Evolutionary conservation across 2,329 filamentous ascomycete species (phyloP), one percentile per base, ranked within the genome.

Genomic region (Rutstroemia sp.): DNA sequence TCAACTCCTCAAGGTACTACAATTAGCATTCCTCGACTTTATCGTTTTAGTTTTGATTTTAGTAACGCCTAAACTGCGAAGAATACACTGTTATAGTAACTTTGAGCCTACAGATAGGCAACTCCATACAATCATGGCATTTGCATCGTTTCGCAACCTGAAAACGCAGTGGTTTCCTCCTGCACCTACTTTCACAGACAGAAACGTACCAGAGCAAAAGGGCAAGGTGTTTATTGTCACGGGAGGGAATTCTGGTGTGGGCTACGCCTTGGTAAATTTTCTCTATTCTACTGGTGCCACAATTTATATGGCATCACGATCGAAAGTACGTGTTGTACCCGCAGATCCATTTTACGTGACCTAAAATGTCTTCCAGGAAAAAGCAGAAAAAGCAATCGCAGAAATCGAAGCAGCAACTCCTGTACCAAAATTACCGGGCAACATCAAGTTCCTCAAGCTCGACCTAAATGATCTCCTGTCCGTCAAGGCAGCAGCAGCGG

Each of bases 251-350:
- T 64, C 68, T 1, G 73, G 73, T 3, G 51, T 74, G 2, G 73
- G 73, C 45, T 67, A 69, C 45, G 68, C 72, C 36, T 58, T 73
- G 1, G 63, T 65, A 14, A 59, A 58, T 8, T 67, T 73, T 19
- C 69, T 75, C 39, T 74, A 72, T 61, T 53, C 57, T 17, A 67
- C 70, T 38, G 69, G 71, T 53, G 75, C 69, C 44, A 73, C 65
- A 40, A 71, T 76, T 34, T 76, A 73, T 59, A 62, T 76, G 12
- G 68, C 70, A n/a, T 70, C 69, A 5, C 70, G 75, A 34, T 42
- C 39, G 39, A 17, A 42, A n/a, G 39, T 42, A 40, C 38, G 14
- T 40, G 12, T 12, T 17, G n/a, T 16, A 40, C 38, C n/a, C n/a
- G 12, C n/a, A 16, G n/a, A 14, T 40, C n/a, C n/a, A 17, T 16